Base-by-base conservation (phyloP, 2,329 filamentous ascomycete species). In the Fusarium kyushuense region DNA sequence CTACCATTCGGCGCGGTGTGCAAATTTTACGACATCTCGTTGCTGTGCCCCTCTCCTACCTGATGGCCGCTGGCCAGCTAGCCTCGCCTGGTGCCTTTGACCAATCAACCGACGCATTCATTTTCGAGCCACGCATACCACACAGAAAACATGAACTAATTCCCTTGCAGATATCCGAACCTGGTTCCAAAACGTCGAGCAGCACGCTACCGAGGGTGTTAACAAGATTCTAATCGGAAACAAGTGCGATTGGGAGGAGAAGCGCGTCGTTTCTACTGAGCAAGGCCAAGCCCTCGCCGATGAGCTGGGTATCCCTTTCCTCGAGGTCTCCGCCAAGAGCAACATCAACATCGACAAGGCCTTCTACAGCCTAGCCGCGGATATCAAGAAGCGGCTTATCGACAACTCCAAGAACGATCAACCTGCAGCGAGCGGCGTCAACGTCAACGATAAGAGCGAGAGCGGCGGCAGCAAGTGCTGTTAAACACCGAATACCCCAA, bases 161-260 rank as follows among this genome's bases (percentile, higher is more conserved):
- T 42, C 21, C 46, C 30, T 35, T 45, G 60, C 77, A 98, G 96
- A 99, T 83, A 99, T 99, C 81, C 92, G 94, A 77, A 98, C 96
- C 72, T 99, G 96, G 96, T 99, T 99, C 84, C 94, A 94, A 78
- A 98, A 99, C 83, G 94, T 97, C 74, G 94, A 97, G 80, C 94
- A 97, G 81, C 94, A 99, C 83, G 96, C 96, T 61, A 97, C 93
- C 75, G 96, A 98, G 83, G 96, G 96, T 76, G 96, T 99, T 78
- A 97, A 98, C 89, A 99, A 98, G 87, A 98, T 99, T 78, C 88
- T 99, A 72, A 97, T 99, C 73, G 96, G 96, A 79, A 99, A 99
- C 88, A 99, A 99, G 84, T 99, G 96, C 84, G 96, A 99, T 82
- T 98, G 96, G 96, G 96, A 98, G 82, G 96, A 99, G 84, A 98